Conservation (phyloP, 352 stramenopile species). For the Phytophthora niederhauseri region DNA sequence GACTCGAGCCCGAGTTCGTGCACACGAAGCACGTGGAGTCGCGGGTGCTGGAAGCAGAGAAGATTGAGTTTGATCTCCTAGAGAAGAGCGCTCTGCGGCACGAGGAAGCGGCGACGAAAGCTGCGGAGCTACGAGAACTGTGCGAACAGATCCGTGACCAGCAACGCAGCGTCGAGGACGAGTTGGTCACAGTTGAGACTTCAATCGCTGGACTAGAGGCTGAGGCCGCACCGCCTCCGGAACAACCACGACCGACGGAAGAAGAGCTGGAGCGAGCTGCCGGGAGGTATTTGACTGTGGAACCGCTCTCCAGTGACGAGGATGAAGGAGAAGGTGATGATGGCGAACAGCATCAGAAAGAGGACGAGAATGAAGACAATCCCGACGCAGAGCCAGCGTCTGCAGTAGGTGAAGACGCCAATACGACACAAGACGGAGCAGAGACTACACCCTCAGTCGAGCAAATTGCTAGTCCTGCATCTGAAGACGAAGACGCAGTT, state of each 20-base stretch:
- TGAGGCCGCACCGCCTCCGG: constrained; percentile 23
- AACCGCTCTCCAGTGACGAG: constrained; percentile 23
- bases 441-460: neutral
- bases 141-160: constrained; percentile 41
- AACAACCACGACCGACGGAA: constrained; percentile 37
- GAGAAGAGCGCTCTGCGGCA: constrained; percentile 65
- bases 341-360: constrained; percentile 9
- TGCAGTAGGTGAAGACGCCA: neutral
- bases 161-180: constrained; percentile 37
- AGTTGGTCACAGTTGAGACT: constrained; percentile 35
- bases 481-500: neutral
- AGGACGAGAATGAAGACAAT: constrained; percentile 1
- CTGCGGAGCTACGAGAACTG: constrained; percentile 38
- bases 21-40: constrained; percentile 70
- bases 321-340: constrained; percentile 16
- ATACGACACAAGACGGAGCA: neutral
- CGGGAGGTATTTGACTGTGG: constrained; percentile 40
- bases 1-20: constrained; percentile 59
- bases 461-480: neutral
- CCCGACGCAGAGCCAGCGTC: neutral
- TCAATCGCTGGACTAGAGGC: constrained; percentile 42
- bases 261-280: constrained; percentile 48
- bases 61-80: constrained; percentile 68
- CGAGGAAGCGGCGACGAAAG: constrained; percentile 52
- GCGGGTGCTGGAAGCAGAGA: constrained; percentile 51